Evolutionary conservation across 768 basidiomycete genomes (phyloP).

Genomic region (Gautieria morchelliformis): DNA sequence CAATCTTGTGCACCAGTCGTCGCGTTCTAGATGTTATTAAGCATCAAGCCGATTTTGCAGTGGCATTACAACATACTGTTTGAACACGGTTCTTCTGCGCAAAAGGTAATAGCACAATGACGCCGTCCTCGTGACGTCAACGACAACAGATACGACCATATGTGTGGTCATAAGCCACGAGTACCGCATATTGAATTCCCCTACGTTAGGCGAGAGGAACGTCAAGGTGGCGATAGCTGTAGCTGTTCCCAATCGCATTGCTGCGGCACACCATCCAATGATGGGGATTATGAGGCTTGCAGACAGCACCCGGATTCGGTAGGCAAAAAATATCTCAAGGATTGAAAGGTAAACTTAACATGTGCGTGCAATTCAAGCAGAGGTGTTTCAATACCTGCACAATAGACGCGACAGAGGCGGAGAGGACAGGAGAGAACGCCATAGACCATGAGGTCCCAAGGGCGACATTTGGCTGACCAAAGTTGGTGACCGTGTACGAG

Average conservation of each 20-base stretch:
- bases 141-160: not conserved
- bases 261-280: not conserved
- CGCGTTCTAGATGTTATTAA: not conserved
- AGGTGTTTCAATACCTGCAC: too few relatives aligned
- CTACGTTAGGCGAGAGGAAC: not conserved
- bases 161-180: not conserved
- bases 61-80: not conserved
- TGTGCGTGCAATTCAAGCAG: too few relatives aligned
- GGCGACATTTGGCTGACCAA: not conserved
- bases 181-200: not conserved
- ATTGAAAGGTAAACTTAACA: not conserved
- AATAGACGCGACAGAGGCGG: not conserved
- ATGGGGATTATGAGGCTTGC: not conserved
- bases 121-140: not conserved
- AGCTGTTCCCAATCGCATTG: not conserved
- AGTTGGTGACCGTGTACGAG: not conserved
- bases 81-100: not conserved
- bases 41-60: not conserved
- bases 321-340: not conserved
- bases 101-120: not conserved
- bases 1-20: not conserved
- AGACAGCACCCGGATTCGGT: not conserved
- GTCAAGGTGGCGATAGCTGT: not conserved
- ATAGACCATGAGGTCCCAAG: not conserved
- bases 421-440: not conserved